Conservation (phyloP, 345 rosid species). For the Eutrema yunnanense region DNA sequence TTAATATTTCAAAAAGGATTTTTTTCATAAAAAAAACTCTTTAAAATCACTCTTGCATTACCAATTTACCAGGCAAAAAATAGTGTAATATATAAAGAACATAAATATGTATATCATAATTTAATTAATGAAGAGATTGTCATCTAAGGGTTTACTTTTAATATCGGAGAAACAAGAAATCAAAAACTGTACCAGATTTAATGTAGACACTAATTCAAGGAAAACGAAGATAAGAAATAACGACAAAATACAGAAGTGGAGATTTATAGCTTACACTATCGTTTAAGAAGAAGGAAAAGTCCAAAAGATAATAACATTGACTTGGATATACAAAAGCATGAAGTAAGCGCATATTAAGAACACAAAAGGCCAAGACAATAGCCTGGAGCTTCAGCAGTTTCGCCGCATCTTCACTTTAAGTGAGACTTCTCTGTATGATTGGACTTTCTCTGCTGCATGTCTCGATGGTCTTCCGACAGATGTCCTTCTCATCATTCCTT, state of each 20-base stretch:
- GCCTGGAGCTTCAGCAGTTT: conserved; percentile 6
- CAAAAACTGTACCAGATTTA: not conserved
- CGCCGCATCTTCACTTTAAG: conserved; percentile 67
- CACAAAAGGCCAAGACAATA: not conserved
- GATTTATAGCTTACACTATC: not conserved
- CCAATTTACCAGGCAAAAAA: too few species aligned
- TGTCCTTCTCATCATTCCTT: conserved; percentile 29
- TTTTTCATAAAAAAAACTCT: too few species aligned
- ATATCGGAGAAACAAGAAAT: not conserved
- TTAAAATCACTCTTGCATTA: too few species aligned
- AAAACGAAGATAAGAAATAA: not conserved
- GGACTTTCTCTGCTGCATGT: conserved; percentile 56
- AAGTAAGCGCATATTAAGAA: not conserved
- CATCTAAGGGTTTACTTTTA: not conserved
- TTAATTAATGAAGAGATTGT: not conserved
- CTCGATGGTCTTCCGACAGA: conserved; percentile 60
- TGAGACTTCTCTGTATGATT: conserved; percentile 74
- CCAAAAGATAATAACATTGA: not conserved
- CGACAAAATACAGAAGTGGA: not conserved
- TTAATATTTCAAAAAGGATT: too few species aligned
- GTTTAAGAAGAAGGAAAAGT: not conserved
- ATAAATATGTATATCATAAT: not conserved
- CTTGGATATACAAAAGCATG: conserved; percentile 7
- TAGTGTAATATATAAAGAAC: too few species aligned
- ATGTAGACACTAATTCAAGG: not conserved